Conservation (phyloP, 75 land plant species). For the Cunninghamia lanceolata region DNA sequence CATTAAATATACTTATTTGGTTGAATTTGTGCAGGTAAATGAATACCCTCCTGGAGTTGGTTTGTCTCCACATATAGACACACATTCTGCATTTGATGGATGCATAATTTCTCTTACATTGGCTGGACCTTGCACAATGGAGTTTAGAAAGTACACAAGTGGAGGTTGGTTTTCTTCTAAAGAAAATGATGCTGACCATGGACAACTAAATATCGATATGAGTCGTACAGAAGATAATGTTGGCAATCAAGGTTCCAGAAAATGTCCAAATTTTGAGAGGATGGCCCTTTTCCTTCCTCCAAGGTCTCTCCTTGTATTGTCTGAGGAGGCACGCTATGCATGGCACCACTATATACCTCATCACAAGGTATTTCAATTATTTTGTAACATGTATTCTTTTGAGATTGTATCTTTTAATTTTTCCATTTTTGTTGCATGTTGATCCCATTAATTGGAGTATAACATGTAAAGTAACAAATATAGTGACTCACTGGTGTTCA, state of each 20-base stretch:
- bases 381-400: neutral
- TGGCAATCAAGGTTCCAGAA: slow-evolving; percentile 8
- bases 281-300: slow-evolving; percentile 85
- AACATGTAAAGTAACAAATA: too few relatives aligned
- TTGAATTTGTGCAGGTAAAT: slow-evolving; percentile 62
- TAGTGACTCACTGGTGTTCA: neutral
- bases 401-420: neutral
- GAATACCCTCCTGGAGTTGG: slow-evolving; percentile 98
- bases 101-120: slow-evolving; percentile 86
- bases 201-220: neutral
- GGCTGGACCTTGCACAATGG: slow-evolving; percentile 96
- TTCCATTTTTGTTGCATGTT: neutral
- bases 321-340: slow-evolving; percentile 93
- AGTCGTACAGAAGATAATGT: neutral
- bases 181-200: slow-evolving; percentile 1
- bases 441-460: neutral
- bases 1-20: neutral
- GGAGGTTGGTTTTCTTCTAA: slow-evolving; percentile 27
- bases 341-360: slow-evolving; percentile 99
- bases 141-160: slow-evolving; percentile 74
- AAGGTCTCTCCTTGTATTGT: slow-evolving; percentile 85
- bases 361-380: slow-evolving; percentile 70
- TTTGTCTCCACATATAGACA: slow-evolving; percentile 96
- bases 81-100: slow-evolving; percentile 98
- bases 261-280: slow-evolving; percentile 29